Evolutionary conservation across 179 eudicot species (phyloP).

Genomic region (Sideroxylon spinosum): DNA sequence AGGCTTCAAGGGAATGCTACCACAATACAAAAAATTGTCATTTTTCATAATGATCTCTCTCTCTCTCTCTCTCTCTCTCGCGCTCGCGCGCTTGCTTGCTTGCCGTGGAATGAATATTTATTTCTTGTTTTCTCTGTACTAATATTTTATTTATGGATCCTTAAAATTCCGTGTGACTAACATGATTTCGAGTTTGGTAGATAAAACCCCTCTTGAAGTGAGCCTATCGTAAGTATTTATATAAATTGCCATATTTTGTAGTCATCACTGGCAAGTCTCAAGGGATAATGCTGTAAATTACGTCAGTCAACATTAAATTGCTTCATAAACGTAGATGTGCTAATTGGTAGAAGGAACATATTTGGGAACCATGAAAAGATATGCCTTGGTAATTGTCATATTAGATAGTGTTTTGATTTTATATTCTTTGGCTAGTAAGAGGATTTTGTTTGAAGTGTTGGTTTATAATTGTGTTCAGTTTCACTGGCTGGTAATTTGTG

Average conservation of each 20-base stretch:
- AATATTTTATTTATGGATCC: background rate
- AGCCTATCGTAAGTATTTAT: background rate
- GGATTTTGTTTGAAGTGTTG: conserved; percentile 6
- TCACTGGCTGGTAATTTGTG: background rate
- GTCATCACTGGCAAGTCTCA: background rate
- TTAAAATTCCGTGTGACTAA: background rate
- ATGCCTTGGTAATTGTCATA: background rate
- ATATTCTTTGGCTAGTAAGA: background rate
- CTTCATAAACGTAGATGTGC: background rate
- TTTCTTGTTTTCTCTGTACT: background rate
- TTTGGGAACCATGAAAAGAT: background rate
- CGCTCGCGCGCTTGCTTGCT: too few species aligned
- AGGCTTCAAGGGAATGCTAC: too few species aligned
- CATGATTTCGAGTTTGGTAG: conserved; percentile 1
- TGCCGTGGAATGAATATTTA: background rate
- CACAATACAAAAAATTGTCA: too few species aligned
- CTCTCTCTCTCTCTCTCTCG: too few species aligned
- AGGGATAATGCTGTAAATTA: background rate
- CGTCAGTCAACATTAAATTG: background rate
- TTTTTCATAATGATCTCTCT: too few species aligned
- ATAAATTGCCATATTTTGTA: background rate
- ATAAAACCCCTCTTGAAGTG: background rate
- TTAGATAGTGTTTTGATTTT: background rate
- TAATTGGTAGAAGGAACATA: background rate
- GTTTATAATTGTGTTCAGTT: conserved; percentile 6